A percentile compares a stretch with the other conserved stretches of the same genome.
Evolutionary conservation across 305 asterid genomes (phyloP).

Genomic region (Fraxinus ornus): DNA sequence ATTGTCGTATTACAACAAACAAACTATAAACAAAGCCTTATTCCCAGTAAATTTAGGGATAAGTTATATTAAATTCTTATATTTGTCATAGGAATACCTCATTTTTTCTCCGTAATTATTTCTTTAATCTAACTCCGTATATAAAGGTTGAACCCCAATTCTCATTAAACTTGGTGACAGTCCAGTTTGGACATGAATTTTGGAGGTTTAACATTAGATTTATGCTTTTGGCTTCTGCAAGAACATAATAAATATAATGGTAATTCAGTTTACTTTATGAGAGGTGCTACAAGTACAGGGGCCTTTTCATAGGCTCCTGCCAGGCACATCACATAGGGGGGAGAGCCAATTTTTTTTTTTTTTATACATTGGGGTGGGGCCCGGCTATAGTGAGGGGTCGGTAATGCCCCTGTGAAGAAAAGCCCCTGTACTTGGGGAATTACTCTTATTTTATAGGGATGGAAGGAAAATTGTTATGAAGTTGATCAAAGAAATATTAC

Average conservation of each 20-base stretch:
- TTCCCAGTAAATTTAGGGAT: neutral
- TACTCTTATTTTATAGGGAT: neutral
- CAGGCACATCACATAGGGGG: too few relatives aligned
- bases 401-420: too few relatives aligned
- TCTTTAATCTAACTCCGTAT: neutral
- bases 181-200: neutral
- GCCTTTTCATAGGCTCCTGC: too few relatives aligned
- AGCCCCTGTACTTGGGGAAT: too few relatives aligned
- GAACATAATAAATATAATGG: neutral
- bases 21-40: neutral
- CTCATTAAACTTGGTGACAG: neutral
- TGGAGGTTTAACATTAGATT: neutral
- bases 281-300: too few relatives aligned
- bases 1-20: slow-evolving; percentile 7
- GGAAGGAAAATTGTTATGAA: neutral
- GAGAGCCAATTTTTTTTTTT: too few relatives aligned
- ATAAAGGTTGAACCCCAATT: neutral
- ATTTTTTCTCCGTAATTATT: neutral
- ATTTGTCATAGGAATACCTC: neutral
- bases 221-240: neutral
- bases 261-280: too few relatives aligned
- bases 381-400: too few relatives aligned
- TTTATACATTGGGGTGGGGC: too few relatives aligned
- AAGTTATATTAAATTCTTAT: neutral
- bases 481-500: neutral